Evolutionary conservation across 225 moss, liverwort and hornwort species (phyloP).

Genomic region (Antitrichia curtipendula): DNA sequence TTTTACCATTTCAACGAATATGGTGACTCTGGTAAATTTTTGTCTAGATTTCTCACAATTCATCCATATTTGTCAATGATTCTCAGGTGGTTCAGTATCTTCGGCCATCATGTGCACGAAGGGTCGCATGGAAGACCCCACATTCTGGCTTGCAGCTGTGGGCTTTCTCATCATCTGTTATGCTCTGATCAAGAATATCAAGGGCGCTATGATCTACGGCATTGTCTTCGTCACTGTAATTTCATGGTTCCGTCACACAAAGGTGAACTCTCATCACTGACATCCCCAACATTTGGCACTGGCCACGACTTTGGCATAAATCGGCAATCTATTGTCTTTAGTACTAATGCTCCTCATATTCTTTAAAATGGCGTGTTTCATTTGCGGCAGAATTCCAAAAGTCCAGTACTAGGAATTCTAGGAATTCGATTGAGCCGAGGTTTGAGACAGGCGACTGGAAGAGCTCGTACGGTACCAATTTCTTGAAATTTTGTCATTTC

Average conservation of each 20-base stretch:
- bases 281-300: neutral
- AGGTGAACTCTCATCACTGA: neutral
- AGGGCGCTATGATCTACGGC: slow-evolving; percentile 89
- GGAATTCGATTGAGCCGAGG: neutral
- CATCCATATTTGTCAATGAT: neutral
- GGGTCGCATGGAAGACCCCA: slow-evolving; percentile 72
- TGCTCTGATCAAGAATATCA: slow-evolving; percentile 57
- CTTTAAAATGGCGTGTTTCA: neutral
- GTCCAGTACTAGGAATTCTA: neutral
- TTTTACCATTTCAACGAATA: neutral
- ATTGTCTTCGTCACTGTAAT: slow-evolving; percentile 77
- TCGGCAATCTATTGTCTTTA: neutral
- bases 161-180: slow-evolving; percentile 81
- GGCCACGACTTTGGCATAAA: neutral
- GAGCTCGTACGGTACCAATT: neutral
- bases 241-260: slow-evolving; percentile 73
- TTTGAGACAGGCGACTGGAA: neutral
- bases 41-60: neutral
- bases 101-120: slow-evolving; percentile 60
- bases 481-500: neutral
- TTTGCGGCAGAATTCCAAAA: neutral
- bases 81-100: slow-evolving; percentile 39
- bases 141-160: slow-evolving; percentile 78
- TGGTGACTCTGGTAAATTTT: too few species aligned
- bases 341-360: neutral